Percentiles rank a stretch among this genome's conserved stretches.
Conservation (phyloP, 1,284 basidiomycete genomes). For the Ustilago curta region DNA sequence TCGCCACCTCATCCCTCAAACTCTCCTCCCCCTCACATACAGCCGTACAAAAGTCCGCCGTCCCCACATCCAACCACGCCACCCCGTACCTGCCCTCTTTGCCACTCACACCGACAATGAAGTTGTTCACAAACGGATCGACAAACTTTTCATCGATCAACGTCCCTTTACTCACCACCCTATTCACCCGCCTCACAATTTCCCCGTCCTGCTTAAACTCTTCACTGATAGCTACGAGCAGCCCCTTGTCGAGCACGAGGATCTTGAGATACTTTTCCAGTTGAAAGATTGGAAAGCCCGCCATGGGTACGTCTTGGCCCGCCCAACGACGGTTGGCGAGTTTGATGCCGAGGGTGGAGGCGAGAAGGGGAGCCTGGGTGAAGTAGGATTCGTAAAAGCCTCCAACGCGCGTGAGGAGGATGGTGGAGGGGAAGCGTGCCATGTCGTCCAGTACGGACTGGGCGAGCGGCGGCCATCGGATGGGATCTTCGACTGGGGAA, state of each 20-base stretch:
- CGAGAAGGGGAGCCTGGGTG: constrained; percentile 60
- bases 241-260: constrained; percentile 61
- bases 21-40: constrained; percentile 46
- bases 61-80: constrained; percentile 68
- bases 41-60: constrained; percentile 62
- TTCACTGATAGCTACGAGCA: constrained; percentile 66
- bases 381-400: constrained; percentile 69
- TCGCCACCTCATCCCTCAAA: constrained; percentile 63
- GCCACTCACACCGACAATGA: constrained; percentile 52
- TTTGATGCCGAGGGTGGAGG: constrained; percentile 60
- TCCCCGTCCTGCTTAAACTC: constrained; percentile 49
- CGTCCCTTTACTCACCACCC: constrained; percentile 65
- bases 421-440: constrained; percentile 57
- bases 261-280: constrained; percentile 67
- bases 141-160: constrained; percentile 67
- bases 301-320: constrained; percentile 62
- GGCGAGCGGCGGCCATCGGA: constrained; percentile 63
- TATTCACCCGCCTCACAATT: constrained; percentile 56
- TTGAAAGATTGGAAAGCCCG: constrained; percentile 65
- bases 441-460: constrained; percentile 61
- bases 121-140: constrained; percentile 66
- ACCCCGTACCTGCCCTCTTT: constrained; percentile 44
- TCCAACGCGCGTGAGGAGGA: constrained; percentile 66
- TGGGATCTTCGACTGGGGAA: constrained; percentile 1
- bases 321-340: constrained; percentile 60